Conservation (phyloP, 1,284 basidiomycete species). For the Phylloboletellus chloephorus region DNA sequence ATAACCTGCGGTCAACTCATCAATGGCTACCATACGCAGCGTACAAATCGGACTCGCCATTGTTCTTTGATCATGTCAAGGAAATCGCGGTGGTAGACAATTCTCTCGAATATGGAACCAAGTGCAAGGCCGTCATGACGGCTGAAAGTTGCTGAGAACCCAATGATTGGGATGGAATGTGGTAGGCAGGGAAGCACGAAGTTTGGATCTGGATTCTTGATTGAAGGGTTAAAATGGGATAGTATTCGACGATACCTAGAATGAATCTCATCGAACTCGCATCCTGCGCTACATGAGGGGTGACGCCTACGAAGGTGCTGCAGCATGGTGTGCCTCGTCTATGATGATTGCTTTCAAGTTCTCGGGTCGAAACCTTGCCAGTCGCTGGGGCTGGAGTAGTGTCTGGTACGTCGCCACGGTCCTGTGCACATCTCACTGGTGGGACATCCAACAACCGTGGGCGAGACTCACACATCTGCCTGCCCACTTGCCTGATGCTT, state of each 20-base stretch:
- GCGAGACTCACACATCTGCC: conserved; percentile 73
- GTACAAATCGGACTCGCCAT: conserved; percentile 49
- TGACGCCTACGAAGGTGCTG: conserved; percentile 71
- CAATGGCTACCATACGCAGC: conserved; percentile 1
- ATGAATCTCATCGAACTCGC: conserved; percentile 2
- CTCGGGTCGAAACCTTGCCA: conserved; percentile 76
- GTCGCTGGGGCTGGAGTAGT: conserved; percentile 57
- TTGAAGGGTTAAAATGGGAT: conserved; percentile 65
- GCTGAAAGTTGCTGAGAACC: conserved; percentile 94
- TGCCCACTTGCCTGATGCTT: conserved; percentile 71
- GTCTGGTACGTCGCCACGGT: conserved; percentile 95
- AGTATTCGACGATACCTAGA: conserved; percentile 73
- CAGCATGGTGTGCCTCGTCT: conserved; percentile 95
- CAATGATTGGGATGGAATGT: conserved; percentile 78
- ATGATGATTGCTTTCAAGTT: conserved; percentile 80
- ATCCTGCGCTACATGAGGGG: conserved; percentile 3
- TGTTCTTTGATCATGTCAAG: conserved; percentile 89
- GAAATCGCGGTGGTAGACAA: conserved; percentile 94
- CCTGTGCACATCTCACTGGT: conserved; percentile 35
- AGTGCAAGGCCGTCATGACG: conserved; percentile 89
- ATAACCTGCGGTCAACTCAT: conserved; percentile 54
- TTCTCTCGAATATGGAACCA: conserved; percentile 82
- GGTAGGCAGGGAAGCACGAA: conserved; percentile 33
- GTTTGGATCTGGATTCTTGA: conserved; percentile 48
- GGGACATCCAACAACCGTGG: neutral